Evolutionary conservation across 2,329 filamentous ascomycete genomes (phyloP).

Genomic region (Colletotrichum shisoi): DNA sequence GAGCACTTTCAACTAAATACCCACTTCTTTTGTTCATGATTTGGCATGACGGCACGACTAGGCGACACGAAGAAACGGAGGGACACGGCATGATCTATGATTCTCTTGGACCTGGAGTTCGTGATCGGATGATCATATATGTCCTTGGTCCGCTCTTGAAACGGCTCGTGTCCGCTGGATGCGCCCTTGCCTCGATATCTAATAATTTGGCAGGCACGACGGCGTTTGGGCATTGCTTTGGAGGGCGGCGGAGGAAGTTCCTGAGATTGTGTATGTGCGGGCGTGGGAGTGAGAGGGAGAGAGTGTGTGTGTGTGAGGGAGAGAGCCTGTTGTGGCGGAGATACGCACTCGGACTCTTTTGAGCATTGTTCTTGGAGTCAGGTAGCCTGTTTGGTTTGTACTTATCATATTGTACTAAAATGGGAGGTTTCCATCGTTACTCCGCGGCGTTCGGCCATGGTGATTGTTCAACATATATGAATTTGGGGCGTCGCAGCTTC

Average conservation of each 20-base stretch:
- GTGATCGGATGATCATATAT: constrained; percentile 39
- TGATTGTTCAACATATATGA: too few relatives aligned
- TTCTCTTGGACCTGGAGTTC: constrained; percentile 40
- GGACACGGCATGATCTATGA: constrained; percentile 39
- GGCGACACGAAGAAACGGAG: constrained; percentile 34
- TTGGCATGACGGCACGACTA: constrained; percentile 36
- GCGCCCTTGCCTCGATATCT: constrained; percentile 31
- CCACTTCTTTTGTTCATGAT: constrained; percentile 34
- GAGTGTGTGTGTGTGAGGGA: too few relatives aligned
- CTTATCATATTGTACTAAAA: constrained; percentile 37
- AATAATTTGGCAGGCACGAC: constrained; percentile 34
- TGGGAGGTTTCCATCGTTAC: constrained; percentile 30
- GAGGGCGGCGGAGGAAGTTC: constrained; percentile 34
- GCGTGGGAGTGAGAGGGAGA: too few relatives aligned
- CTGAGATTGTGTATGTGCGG: constrained; percentile 24
- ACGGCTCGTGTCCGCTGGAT: constrained; percentile 28
- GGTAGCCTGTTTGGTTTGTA: constrained; percentile 28
- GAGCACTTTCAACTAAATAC: constrained; percentile 60
- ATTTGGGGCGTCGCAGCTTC: background rate
- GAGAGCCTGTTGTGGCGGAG: constrained; percentile 26
- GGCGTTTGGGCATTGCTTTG: constrained; percentile 35
- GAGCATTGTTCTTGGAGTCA: constrained; percentile 37
- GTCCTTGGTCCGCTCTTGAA: constrained; percentile 30
- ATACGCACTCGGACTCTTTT: constrained; percentile 32
- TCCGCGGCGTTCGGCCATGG: background rate